These are phyloP conservation scores for Cnidoscolus chayamansa DNA, from an alignment of 441 rosid genomes.

Conservation along the genomic window DNA sequence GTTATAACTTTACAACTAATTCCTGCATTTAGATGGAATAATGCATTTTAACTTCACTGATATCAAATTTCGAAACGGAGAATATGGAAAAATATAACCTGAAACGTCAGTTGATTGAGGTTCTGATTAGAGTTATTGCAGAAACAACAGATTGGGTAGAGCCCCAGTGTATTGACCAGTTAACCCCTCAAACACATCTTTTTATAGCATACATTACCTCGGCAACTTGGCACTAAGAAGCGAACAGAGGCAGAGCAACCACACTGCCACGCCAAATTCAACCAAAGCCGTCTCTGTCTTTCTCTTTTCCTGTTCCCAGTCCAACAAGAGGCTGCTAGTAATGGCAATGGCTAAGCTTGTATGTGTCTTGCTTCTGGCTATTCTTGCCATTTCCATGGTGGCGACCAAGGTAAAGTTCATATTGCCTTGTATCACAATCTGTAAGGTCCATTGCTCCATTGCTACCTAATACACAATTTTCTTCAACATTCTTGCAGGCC, in stretches of 20 bases:
- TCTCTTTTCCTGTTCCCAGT: not conserved
- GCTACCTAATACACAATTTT: not conserved
- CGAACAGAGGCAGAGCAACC: not conserved
- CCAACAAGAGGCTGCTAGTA: not conserved
- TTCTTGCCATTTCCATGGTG: constrained; percentile 34
- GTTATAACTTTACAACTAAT: no score
- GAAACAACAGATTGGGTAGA: not conserved
- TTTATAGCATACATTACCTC: constrained; percentile 22
- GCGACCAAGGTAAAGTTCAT: constrained; percentile 10
- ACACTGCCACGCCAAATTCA: not conserved
- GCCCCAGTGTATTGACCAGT: not conserved
- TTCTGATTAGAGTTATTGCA: not conserved
- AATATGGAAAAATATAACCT: not conserved
- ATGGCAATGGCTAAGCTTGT: constrained; percentile 34
- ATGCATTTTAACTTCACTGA: no score
- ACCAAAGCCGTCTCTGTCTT: constrained; percentile 5
- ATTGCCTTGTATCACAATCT: not conserved
- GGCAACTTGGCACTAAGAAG: not conserved
- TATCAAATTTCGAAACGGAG: no score
- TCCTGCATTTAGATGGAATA: no score
- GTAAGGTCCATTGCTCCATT: not conserved
- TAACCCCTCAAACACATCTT: constrained; percentile 10
- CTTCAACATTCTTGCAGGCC: constrained; percentile 26
- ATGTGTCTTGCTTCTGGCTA: constrained; percentile 32
- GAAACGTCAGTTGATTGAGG: not conserved